Evolutionary conservation across 768 basidiomycete genomes (phyloP).

Genomic region (Collybiopsis confluens): DNA sequence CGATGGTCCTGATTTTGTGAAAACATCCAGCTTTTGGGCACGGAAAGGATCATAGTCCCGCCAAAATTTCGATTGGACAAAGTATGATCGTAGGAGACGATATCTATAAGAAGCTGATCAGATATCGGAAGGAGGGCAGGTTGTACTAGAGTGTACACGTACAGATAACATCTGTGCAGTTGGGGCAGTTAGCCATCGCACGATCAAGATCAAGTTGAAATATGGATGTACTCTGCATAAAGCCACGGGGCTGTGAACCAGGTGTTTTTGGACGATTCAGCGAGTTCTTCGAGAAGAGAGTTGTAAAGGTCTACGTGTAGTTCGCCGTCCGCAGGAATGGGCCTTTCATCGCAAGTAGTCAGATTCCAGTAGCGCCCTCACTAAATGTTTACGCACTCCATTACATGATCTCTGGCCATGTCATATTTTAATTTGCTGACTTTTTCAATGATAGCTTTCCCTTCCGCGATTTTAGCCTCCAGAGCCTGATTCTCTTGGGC

Average conservation of each 20-base stretch:
- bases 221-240: slow-evolving; percentile 72
- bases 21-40: slow-evolving; percentile 74
- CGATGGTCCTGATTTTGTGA: slow-evolving; percentile 71
- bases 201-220: background rate
- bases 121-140: slow-evolving; percentile 5
- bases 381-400: slow-evolving; percentile 73
- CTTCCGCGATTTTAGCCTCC: slow-evolving; percentile 59
- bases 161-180: slow-evolving; percentile 66
- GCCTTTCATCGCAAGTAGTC: too few species aligned
- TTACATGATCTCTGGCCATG: slow-evolving; percentile 71
- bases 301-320: slow-evolving; percentile 75
- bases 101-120: slow-evolving; percentile 49
- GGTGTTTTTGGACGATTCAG: slow-evolving; percentile 46
- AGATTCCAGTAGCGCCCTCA: too few species aligned
- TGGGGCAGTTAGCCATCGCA: background rate
- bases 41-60: slow-evolving; percentile 78
- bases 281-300: slow-evolving; percentile 52
- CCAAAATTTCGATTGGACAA: slow-evolving; percentile 69
- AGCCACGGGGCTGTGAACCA: slow-evolving; percentile 97
- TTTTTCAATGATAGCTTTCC: slow-evolving; percentile 69
- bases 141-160: slow-evolving; percentile 16
- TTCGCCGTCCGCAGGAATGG: slow-evolving; percentile 73
- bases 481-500: slow-evolving; percentile 17
- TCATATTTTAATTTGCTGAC: slow-evolving; percentile 81
- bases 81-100: slow-evolving; percentile 73